phyloP scores from a whole-genome alignment of 1,284 basidiomycete genomes.

The Irpex sp. region DNA sequence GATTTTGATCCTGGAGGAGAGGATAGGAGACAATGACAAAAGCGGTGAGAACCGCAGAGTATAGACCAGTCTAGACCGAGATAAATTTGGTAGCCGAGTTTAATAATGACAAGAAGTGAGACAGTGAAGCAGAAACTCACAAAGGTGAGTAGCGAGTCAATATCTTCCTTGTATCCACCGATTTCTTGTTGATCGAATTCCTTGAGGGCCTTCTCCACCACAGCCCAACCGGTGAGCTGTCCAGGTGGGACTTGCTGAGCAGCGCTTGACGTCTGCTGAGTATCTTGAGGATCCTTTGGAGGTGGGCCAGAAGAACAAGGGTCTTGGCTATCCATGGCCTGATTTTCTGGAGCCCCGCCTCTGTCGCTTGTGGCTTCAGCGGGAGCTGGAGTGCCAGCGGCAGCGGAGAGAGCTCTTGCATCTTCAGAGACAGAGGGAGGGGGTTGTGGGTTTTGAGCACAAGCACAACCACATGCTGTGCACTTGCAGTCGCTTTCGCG shows the following conservation, averaged over 20 bases:
- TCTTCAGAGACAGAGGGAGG: no score
- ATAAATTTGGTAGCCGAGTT: background rate
- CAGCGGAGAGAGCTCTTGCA: no score
- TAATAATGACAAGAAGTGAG: background rate
- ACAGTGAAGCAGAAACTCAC: background rate
- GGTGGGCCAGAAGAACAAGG: no score
- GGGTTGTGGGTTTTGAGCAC: no score
- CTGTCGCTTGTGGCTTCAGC: no score
- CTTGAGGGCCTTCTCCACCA: background rate
- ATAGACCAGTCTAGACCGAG: conserved; percentile 10
- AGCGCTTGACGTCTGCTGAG: background rate
- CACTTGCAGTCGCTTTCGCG: no score
- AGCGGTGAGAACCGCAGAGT: conserved; percentile 15
- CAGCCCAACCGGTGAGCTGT: background rate
- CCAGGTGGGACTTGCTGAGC: background rate
- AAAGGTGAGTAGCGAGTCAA: background rate
- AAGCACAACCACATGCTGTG: no score
- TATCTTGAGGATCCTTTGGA: no score
- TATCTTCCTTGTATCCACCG: background rate
- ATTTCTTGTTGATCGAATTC: background rate
- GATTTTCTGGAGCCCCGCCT: no score
- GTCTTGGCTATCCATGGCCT: no score
- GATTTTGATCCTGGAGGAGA: conserved; percentile 3
- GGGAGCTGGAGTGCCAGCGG: no score
- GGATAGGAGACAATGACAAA: conserved; percentile 12